These are phyloP conservation scores for Fragosphaeria purpurea DNA, from an alignment of 2,329 filamentous ascomycete genomes.

Conservation along the genomic window DNA sequence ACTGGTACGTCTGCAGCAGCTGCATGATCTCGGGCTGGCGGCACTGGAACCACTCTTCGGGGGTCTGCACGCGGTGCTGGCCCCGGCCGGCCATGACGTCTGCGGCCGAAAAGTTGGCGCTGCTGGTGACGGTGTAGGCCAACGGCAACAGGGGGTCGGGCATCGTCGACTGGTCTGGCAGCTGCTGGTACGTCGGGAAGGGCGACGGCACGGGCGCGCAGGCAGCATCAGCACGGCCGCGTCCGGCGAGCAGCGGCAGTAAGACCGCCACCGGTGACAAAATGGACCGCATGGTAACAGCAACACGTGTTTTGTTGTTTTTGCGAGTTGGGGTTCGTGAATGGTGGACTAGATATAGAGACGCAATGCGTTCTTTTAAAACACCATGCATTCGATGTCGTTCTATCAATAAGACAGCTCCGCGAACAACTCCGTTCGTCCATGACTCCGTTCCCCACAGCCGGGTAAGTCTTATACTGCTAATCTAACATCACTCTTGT, in stretches of 20 bases:
- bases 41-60: constrained; percentile 38
- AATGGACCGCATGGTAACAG: background rate
- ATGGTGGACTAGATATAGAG: too few relatives aligned
- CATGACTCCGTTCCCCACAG: too few relatives aligned
- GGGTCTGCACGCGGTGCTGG: constrained; percentile 30
- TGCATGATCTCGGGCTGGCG: constrained; percentile 39
- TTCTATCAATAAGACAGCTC: too few relatives aligned
- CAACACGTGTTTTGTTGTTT: background rate
- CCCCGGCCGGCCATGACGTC: constrained; percentile 29
- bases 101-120: constrained; percentile 18
- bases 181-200: constrained; percentile 25
- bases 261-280: background rate
- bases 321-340: too few relatives aligned
- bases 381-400: too few relatives aligned
- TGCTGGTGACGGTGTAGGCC: constrained; percentile 27
- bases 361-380: too few relatives aligned
- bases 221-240: background rate
- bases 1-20: constrained; percentile 41
- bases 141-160: constrained; percentile 35
- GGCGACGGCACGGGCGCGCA: constrained; percentile 20
- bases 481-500: too few relatives aligned
- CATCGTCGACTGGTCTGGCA: constrained; percentile 27
- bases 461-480: too few relatives aligned
- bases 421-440: too few relatives aligned
- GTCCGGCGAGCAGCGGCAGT: background rate